Evolutionary conservation across 2,329 filamentous ascomycete genomes (phyloP).

Genomic region (Pleoardoris graminearum): DNA sequence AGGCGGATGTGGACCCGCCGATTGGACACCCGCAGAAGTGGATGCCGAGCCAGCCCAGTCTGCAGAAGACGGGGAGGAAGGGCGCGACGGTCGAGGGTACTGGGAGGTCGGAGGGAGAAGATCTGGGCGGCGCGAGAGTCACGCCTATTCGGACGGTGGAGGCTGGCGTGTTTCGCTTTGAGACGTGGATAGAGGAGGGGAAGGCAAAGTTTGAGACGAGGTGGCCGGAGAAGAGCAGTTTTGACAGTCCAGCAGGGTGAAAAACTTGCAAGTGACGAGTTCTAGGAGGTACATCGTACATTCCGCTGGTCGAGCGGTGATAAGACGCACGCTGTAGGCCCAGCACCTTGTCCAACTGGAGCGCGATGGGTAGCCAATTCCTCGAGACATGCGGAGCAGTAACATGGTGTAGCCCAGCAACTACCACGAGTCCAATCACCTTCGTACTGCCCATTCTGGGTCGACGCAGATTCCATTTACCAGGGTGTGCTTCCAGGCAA

Average conservation of each 20-base stretch:
- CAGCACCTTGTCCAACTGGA: too few relatives aligned
- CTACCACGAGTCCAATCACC: too few relatives aligned
- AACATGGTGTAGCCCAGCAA: too few relatives aligned
- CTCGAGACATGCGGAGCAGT: too few relatives aligned
- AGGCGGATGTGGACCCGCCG: slow-evolving; percentile 54
- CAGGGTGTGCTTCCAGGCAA: too few relatives aligned
- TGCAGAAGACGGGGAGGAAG: slow-evolving; percentile 41
- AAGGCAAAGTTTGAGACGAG: slow-evolving; percentile 6
- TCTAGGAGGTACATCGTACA: too few relatives aligned
- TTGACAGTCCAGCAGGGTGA: not conserved
- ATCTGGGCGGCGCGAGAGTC: slow-evolving; percentile 58
- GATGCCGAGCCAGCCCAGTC: slow-evolving; percentile 61
- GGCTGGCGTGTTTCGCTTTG: slow-evolving; percentile 67
- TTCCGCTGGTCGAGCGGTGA: too few relatives aligned
- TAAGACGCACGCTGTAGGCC: too few relatives aligned
- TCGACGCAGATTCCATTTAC: too few relatives aligned
- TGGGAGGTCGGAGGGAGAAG: slow-evolving; percentile 31
- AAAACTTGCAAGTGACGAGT: too few relatives aligned
- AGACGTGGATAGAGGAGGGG: slow-evolving; percentile 63
- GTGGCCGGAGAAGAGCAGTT: not conserved
- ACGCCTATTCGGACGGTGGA: slow-evolving; percentile 66
- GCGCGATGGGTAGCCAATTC: too few relatives aligned
- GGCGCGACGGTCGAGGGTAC: slow-evolving; percentile 21
- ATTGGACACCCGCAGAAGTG: slow-evolving; percentile 59
- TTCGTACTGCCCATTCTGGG: too few relatives aligned